A percentile compares a stretch with the other conserved stretches of the same genome.
phyloP scores from a whole-genome alignment of 306 rosid genomes.

The Adenanthera pavonina region DNA sequence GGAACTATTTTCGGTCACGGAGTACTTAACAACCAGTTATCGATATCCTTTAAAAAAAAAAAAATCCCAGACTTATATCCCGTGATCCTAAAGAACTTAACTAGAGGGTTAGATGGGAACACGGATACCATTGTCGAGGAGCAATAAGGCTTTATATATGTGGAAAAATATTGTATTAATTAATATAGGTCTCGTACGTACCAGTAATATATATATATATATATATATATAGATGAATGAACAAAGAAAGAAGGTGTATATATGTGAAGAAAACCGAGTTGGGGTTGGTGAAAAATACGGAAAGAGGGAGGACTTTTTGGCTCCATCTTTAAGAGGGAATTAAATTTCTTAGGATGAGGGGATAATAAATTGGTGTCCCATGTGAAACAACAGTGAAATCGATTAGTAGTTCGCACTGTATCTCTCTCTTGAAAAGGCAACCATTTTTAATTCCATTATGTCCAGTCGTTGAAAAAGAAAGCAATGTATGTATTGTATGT shows the following conservation, averaged over 20 bases:
- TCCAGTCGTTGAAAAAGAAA: slow-evolving; percentile 36
- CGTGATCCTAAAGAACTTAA: not conserved
- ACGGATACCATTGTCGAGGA: not conserved
- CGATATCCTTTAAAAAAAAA: no score
- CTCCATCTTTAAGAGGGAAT: slow-evolving; percentile 39
- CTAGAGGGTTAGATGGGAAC: not conserved
- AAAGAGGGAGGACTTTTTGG: slow-evolving; percentile 51
- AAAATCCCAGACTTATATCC: not conserved
- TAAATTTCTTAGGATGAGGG: slow-evolving; percentile 4
- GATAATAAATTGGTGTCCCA: slow-evolving; percentile 18
- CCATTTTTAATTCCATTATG: not conserved
- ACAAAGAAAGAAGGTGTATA: not conserved
- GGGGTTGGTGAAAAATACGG: slow-evolving; percentile 41
- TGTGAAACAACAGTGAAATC: slow-evolving; percentile 52
- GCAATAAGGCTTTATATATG: not conserved
- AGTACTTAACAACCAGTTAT: not conserved
- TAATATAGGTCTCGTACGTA: not conserved
- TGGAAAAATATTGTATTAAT: not conserved
- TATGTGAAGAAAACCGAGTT: slow-evolving; percentile 15
- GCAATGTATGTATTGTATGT: not conserved
- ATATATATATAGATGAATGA: not conserved
- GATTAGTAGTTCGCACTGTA: slow-evolving; percentile 33
- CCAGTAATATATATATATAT: no score
- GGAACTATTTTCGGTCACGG: not conserved
- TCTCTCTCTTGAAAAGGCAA: slow-evolving; percentile 7